Percentiles rank a stretch among this genome's conserved stretches.
phyloP scores from a whole-genome alignment of 164 flowering plant species.

The Houttuynia cordata region DNA sequence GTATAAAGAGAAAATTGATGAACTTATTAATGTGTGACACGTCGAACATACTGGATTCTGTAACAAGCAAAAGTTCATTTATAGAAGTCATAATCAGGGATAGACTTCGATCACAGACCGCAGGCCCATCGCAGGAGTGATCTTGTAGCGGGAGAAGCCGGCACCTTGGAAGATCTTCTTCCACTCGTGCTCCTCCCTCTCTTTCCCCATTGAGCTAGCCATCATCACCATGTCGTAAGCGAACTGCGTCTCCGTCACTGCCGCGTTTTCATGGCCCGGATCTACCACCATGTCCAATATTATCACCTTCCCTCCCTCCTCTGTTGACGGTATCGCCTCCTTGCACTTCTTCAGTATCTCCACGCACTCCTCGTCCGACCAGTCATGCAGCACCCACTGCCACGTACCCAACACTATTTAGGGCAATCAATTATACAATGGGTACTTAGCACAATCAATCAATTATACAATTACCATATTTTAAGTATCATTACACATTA shows the following conservation, averaged over 20 bases:
- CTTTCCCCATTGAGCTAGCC: conserved; percentile 16
- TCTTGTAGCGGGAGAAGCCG: conserved; percentile 28
- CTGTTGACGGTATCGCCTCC: conserved; percentile 25
- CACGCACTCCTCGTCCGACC: conserved; percentile 30
- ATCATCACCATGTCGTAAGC: conserved; percentile 27
- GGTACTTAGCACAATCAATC: too few relatives aligned
- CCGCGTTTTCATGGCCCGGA: conserved; percentile 5
- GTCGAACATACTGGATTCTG: too few relatives aligned
- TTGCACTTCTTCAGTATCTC: conserved; percentile 26
- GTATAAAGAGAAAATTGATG: too few relatives aligned
- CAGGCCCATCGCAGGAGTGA: conserved; percentile 16
- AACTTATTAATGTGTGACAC: too few relatives aligned
- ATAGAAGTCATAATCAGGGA: conserved; percentile 6
- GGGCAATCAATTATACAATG: too few relatives aligned
- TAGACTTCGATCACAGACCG: conserved; percentile 25
- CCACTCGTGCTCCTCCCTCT: conserved; percentile 33
- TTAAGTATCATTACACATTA: neutral
- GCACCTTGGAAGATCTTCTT: conserved; percentile 26
- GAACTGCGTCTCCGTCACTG: conserved; percentile 20
- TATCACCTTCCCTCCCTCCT: conserved; percentile 36
- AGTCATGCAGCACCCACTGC: conserved; percentile 22
- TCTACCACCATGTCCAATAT: conserved; percentile 30
- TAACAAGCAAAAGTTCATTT: too few relatives aligned
- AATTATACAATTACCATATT: too few relatives aligned
- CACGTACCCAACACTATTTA: neutral